Evolutionary conservation across 2,329 filamentous ascomycete genomes (phyloP), one percentile per base, ranked within the genome.

Genomic region (Claviceps citrina): DNA sequence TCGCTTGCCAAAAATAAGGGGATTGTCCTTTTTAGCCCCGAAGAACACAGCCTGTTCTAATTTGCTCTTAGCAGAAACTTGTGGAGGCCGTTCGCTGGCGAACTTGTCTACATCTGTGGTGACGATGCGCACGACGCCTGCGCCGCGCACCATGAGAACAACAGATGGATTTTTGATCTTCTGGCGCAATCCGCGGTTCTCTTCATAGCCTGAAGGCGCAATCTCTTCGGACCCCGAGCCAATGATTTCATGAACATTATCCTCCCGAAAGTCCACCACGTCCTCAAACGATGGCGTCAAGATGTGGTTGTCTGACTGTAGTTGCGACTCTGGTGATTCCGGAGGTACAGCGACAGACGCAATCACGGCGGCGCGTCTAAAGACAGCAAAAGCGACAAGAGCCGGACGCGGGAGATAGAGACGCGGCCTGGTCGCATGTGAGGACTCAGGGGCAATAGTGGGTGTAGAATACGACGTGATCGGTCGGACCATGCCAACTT

Each of bases 31-130:
- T 54, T 83, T 77, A 36, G 76, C 76, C 2, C 87, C 87, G 55
- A 85, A 96, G 61, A 95, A 96, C 1, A 96, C 82, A 2, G 87
- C 87, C 61, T 98, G 87, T 54, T 95, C 85, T 31, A 98, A 70
- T 60, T 91, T 94, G 60, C 78, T 84, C 60, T 85, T 91, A 6
- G 84, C 82, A 1, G 83, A 87, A 13, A 93, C 73, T 47, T 67
- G 61, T 1, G 74, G 76, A 4, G 73, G 67, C 39, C 63, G 60
- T 39, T 72, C 70, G 45, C 70, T 72, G 10, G 67, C 67, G 50
- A 80, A 77, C 43, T 69, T 72, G 45, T 75, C 69, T 34, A 74
- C 62, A 38, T 79, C 72, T 7, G 68, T 67, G 16, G 73, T 67
- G 15, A 72, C 64, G 31, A 81, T 58, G 38, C 77, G 70, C 20